Percentiles rank a stretch among this genome's conserved stretches.
These are phyloP conservation scores for Glycine soja DNA, from an alignment of 306 rosid species.

Conservation along the genomic window DNA sequence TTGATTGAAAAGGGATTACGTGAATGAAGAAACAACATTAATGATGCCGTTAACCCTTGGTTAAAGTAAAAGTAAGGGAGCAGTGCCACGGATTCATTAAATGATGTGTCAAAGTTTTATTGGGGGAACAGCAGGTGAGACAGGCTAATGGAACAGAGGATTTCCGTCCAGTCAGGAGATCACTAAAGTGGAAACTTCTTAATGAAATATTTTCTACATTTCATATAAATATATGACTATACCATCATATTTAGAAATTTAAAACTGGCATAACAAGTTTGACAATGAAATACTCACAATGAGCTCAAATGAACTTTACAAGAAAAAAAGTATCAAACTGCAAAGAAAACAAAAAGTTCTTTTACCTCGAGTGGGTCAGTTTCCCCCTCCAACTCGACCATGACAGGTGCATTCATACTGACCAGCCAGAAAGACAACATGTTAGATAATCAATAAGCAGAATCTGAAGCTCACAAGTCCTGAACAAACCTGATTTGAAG, in stretches of 20 bases:
- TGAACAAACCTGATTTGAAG: conserved; percentile 83
- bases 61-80: too few relatives aligned
- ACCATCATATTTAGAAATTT: background rate
- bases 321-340: background rate
- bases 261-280: conserved; percentile 4
- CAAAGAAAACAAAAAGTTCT: background rate
- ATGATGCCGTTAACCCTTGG: too few relatives aligned
- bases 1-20: too few relatives aligned
- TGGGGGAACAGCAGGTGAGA: too few relatives aligned
- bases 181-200: conserved; percentile 6
- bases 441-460: background rate
- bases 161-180: background rate
- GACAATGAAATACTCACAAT: conserved; percentile 3
- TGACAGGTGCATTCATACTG: conserved; percentile 98
- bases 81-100: too few relatives aligned
- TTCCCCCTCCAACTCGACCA: conserved; percentile 97
- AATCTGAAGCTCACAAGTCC: background rate
- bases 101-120: too few relatives aligned
- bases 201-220: background rate
- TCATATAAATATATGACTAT: background rate
- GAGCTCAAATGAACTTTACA: conserved; percentile 2
- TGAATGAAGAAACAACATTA: too few relatives aligned
- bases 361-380: conserved; percentile 95
- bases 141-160: too few relatives aligned
- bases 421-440: conserved; percentile 31